Conservation (phyloP, 192 early-diverging fungal species). For the Entomortierella beljakovae region DNA sequence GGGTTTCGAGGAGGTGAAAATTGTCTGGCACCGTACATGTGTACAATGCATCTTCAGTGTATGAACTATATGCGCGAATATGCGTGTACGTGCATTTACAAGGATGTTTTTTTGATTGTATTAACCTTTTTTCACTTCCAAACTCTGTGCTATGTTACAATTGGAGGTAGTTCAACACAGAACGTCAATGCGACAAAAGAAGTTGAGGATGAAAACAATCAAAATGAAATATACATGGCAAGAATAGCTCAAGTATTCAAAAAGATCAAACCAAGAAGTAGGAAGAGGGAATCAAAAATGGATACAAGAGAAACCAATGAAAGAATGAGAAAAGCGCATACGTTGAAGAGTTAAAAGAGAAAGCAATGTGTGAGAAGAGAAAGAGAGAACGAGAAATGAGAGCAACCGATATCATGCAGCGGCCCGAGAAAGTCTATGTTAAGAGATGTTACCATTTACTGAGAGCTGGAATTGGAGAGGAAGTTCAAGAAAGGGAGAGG, state of each 20-base stretch:
- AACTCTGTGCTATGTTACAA: not conserved
- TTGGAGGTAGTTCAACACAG: too few relatives aligned
- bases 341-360: too few relatives aligned
- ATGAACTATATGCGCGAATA: not conserved
- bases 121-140: not conserved
- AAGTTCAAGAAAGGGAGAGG: not conserved
- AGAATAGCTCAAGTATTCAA: too few relatives aligned
- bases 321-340: not conserved
- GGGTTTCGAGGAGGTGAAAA: not conserved
- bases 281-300: not conserved
- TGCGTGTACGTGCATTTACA: conserved; percentile 8
- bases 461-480: not conserved
- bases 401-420: not conserved
- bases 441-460: not conserved
- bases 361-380: not conserved
- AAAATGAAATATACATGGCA: not conserved
- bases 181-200: not conserved
- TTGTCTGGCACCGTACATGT: not conserved
- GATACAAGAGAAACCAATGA: not conserved
- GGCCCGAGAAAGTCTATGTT: not conserved
- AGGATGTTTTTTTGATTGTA: not conserved
- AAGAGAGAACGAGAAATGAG: not conserved
- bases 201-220: not conserved
- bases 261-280: not conserved
- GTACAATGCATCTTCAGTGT: not conserved